These are phyloP conservation scores for Boletus sp. DNA, from an alignment of 768 basidiomycete genomes.

Conservation along the genomic window DNA sequence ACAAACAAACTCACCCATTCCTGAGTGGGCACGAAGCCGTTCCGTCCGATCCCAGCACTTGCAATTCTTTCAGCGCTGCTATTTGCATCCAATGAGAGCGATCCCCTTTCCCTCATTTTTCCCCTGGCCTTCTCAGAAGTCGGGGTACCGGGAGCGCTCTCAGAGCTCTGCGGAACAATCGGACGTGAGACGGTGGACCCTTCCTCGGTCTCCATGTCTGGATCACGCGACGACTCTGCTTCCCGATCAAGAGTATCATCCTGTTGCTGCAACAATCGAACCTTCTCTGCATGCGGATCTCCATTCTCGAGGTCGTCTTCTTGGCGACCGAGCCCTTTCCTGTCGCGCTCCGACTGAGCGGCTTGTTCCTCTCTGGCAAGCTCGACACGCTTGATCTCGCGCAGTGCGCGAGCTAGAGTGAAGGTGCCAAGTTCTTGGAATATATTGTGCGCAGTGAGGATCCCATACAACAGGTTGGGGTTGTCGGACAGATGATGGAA, in stretches of 20 bases:
- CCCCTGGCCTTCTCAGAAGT: conserved; percentile 88
- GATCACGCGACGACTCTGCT: conserved; percentile 21
- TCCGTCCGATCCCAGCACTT: conserved; percentile 73
- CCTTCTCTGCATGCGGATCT: conserved; percentile 53
- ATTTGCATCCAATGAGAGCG: conserved; percentile 49
- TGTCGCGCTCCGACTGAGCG: conserved; percentile 28
- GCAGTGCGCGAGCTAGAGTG: conserved; percentile 79
- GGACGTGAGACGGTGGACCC: conserved; percentile 29
- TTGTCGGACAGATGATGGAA: conserved; percentile 78
- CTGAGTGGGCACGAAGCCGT: conserved; percentile 93
- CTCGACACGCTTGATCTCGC: conserved; percentile 78
- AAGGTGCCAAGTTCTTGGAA: conserved; percentile 94
- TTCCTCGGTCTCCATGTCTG: conserved; percentile 14
- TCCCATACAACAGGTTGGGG: conserved; percentile 82
- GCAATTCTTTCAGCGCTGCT: conserved; percentile 62
- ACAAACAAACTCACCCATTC: conserved; percentile 72
- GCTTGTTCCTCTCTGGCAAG: conserved; percentile 69
- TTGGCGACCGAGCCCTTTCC: conserved; percentile 15
- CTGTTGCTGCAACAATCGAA: conserved; percentile 59
- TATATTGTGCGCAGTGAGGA: conserved; percentile 77
- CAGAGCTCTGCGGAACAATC: conserved; percentile 43
- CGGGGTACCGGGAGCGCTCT: conserved; percentile 33
- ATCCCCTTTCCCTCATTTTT: conserved; percentile 80
- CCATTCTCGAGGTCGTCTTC: conserved; percentile 30
- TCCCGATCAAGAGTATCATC: conserved; percentile 30